Percentiles rank a stretch among this genome's conserved stretches.
Evolutionary conservation across 306 rosid species (phyloP).

Genomic region (Arachis hypogaea): DNA sequence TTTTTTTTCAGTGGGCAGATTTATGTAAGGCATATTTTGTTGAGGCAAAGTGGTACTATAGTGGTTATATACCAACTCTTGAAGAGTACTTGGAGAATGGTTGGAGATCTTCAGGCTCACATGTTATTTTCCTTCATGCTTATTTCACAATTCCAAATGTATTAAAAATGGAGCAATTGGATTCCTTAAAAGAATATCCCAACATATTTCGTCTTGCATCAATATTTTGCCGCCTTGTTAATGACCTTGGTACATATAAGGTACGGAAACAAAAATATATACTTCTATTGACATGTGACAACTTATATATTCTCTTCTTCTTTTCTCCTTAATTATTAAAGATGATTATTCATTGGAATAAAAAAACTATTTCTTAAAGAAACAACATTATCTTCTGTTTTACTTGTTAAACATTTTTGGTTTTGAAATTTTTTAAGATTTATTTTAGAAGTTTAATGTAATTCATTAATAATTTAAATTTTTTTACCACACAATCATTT

Average conservation of each 20-base stretch:
- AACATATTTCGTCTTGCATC: not conserved
- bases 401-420: no score
- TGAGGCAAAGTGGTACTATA: slow-evolving; percentile 36
- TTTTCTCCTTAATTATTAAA: no score
- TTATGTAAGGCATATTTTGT: not conserved
- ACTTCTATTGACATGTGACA: no score
- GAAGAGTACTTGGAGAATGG: slow-evolving; percentile 28
- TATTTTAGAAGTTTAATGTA: no score
- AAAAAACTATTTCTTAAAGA: no score
- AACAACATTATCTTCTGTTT: no score
- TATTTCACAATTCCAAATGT: not conserved
- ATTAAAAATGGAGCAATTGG: not conserved
- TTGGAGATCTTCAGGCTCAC: not conserved
- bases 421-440: no score
- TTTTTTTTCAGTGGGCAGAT: slow-evolving; percentile 22
- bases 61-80: slow-evolving; percentile 18
- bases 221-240: not conserved
- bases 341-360: no score
- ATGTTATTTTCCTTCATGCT: not conserved
- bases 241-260: not conserved
- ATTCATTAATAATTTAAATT: no score
- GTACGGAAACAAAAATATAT: not conserved
- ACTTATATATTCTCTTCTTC: no score
- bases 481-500: no score
- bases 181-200: not conserved